Base-by-base conservation (phyloP, 768 basidiomycete genomes). In the Mycena metata region DNA sequence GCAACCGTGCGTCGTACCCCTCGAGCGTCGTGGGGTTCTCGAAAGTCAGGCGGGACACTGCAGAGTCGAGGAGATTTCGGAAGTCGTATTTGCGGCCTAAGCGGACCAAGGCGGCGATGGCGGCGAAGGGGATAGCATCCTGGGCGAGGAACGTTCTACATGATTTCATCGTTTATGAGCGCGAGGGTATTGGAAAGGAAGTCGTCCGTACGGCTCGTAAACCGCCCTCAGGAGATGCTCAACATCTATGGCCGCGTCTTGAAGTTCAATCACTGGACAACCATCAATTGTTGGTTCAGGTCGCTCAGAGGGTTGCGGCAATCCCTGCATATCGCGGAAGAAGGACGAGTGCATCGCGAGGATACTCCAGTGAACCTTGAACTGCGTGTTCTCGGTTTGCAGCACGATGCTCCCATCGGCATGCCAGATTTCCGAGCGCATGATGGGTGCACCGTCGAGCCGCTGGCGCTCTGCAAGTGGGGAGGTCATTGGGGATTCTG, bases 331-430 rank as follows among this genome's bases (percentile, higher is more conserved):
- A 13, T 60, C 60, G 3, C 50, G 46, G 16, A 70, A 70, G 15
- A 63, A 49, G 5, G 30, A 21, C 2, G 66, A 67, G 45, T 67
- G 65, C 21, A 36, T 13, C 3, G 54, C 15, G 10, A 70, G 54
- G 8, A 70, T 23, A 26, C 65, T 41, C 54, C 54, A 67, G 19
- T 67, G 69, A 12, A 70, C 69, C 19, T 60, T 52, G 19, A 70
- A 70, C 50, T 70, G 64, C 2, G 21, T 61, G 45, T 50, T 36
- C 15, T 39, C 17, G 10, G 64, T 43, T 23, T 69, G 69, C 5
- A 69, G 23, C 0, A 67, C 39, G 42, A 67, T 43, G 41, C 46
- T 66, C 0, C 69, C 69, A 19, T 70, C 69, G 24, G 16, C 23
- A 16, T 51, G 45, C 67, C 67, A 68, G 33, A 56, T 46, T 4